These are phyloP conservation scores for Durio zibethinus DNA, from an alignment of 345 rosid genomes.

Conservation along the genomic window DNA sequence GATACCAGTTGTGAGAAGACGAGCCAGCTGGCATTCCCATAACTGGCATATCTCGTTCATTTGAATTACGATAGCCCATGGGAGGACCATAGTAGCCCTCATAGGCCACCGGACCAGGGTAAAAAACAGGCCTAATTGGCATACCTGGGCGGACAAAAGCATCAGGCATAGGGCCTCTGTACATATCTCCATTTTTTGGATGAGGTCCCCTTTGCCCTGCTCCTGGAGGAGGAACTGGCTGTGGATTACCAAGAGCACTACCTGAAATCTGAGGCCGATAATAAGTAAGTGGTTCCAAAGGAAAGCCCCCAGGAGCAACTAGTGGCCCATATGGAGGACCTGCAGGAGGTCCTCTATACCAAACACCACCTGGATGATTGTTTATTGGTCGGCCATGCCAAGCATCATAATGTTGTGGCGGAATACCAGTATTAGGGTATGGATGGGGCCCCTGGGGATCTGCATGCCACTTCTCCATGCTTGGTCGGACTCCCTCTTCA, in stretches of 20 bases:
- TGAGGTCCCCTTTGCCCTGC: slow-evolving; percentile 77
- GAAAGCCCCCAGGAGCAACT: slow-evolving; percentile 76
- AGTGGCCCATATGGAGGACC: slow-evolving; percentile 77
- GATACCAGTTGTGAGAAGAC: slow-evolving; percentile 31
- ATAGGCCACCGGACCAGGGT: slow-evolving; percentile 66
- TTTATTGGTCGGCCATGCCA: slow-evolving; percentile 84
- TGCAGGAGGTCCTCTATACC: slow-evolving; percentile 89
- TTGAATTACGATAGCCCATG: slow-evolving; percentile 63
- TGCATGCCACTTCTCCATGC: slow-evolving; percentile 63
- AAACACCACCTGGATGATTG: slow-evolving; percentile 79
- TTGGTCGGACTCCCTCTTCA: slow-evolving; percentile 58
- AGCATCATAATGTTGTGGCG: slow-evolving; percentile 63
- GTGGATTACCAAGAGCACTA: slow-evolving; percentile 47
- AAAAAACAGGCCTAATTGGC: slow-evolving; percentile 89
- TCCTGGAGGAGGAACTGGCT: slow-evolving; percentile 54
- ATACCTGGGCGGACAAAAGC: slow-evolving; percentile 69
- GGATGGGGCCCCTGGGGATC: slow-evolving; percentile 61
- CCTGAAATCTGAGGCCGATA: slow-evolving; percentile 68
- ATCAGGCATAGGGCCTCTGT: slow-evolving; percentile 76
- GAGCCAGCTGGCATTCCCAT: slow-evolving; percentile 75
- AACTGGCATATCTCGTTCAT: slow-evolving; percentile 68
- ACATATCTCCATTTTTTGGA: slow-evolving; percentile 64
- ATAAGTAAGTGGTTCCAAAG: slow-evolving; percentile 80
- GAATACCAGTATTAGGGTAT: slow-evolving; percentile 53
- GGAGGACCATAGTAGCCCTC: slow-evolving; percentile 88